phyloP scores from a whole-genome alignment of 257 asterid species.

The Jaltomata sinuosa region DNA sequence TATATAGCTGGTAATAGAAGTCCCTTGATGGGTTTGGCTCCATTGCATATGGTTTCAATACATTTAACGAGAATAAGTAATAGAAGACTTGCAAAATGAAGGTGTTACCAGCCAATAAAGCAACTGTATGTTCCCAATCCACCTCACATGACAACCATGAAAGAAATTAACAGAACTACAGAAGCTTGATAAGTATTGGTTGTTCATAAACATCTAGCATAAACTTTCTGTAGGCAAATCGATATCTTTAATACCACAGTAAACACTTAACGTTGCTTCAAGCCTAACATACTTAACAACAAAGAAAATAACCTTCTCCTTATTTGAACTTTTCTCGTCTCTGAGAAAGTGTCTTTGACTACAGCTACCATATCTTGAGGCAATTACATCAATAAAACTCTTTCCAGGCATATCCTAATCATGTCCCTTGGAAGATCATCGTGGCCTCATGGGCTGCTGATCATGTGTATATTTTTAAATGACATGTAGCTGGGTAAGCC shows the following conservation, averaged over 20 bases:
- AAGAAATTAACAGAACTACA: not conserved
- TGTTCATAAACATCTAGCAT: not conserved
- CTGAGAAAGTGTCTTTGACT: not conserved
- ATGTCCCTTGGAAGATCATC: not conserved
- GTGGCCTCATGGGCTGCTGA: not conserved
- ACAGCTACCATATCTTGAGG: not conserved
- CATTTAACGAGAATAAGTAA: not conserved
- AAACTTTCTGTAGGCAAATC: not conserved
- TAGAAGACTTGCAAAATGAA: not conserved
- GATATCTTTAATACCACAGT: not conserved
- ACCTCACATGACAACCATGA: not conserved
- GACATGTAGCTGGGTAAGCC: not conserved
- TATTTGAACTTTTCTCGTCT: not conserved
- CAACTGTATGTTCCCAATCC: not conserved
- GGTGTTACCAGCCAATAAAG: not conserved
- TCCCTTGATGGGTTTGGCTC: not conserved
- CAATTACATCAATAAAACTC: not conserved
- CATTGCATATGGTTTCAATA: not conserved
- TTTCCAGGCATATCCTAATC: not conserved
- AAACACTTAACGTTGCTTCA: not conserved
- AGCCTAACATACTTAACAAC: not conserved
- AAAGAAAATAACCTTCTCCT: not conserved
- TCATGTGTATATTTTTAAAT: not conserved
- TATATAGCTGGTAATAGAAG: not conserved
- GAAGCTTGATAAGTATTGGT: not conserved